These are phyloP conservation scores for Dactylellina drechsleri DNA, from an alignment of 2,329 filamentous ascomycete genomes.

Conservation along the genomic window DNA sequence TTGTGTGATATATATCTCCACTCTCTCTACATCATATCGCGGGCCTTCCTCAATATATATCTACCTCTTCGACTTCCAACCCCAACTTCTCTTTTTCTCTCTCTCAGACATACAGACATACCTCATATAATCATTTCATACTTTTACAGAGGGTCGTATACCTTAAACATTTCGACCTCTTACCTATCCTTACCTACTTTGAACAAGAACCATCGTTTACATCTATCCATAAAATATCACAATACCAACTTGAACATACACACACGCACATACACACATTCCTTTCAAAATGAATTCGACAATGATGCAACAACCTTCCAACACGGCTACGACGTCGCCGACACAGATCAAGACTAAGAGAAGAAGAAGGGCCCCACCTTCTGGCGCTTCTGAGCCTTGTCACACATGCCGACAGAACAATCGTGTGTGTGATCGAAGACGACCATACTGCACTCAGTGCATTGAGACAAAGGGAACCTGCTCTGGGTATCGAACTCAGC, in stretches of 20 bases:
- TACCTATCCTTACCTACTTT: slow-evolving; percentile 28
- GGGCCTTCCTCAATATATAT: slow-evolving; percentile 52
- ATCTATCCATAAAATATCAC: slow-evolving; percentile 17
- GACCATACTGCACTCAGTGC: slow-evolving; percentile 95
- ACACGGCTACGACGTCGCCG: slow-evolving; percentile 56
- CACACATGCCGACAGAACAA: slow-evolving; percentile 88
- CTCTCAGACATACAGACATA: slow-evolving; percentile 55
- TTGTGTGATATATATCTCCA: slow-evolving; percentile 37
- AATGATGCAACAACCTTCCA: slow-evolving; percentile 57
- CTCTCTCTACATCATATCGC: slow-evolving; percentile 43
- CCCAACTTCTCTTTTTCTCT: slow-evolving; percentile 42
- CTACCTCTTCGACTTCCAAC: slow-evolving; percentile 42
- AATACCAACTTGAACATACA: slow-evolving; percentile 15
- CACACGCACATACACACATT: slow-evolving; percentile 47
- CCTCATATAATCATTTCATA: slow-evolving; percentile 36
- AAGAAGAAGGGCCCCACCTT: slow-evolving; percentile 85
- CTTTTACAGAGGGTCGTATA: slow-evolving; percentile 32
- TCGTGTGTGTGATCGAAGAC: slow-evolving; percentile 85
- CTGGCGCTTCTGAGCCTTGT: slow-evolving; percentile 92
- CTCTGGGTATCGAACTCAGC: slow-evolving; percentile 93
- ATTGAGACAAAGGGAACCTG: slow-evolving; percentile 91
- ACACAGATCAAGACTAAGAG: slow-evolving; percentile 66
- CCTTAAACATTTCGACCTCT: slow-evolving; percentile 45
- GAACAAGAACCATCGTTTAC: slow-evolving; percentile 14
- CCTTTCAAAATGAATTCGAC: slow-evolving; percentile 56